phyloP scores from a whole-genome alignment of 208 protist genomes.

The Balamuthia mandrillaris region DNA sequence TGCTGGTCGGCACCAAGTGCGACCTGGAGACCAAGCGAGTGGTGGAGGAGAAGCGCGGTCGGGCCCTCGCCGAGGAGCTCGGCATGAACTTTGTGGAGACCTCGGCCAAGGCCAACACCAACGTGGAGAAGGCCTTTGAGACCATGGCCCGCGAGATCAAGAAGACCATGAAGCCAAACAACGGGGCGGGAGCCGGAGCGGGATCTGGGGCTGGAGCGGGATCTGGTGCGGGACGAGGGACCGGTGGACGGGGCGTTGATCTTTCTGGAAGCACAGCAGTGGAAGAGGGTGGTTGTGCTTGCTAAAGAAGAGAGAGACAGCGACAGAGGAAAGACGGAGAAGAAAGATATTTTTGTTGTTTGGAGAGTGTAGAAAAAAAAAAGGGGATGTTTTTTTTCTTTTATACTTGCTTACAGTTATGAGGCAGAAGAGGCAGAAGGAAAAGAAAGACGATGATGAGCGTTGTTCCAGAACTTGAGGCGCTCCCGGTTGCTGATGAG shows the following conservation, averaged over 20 bases:
- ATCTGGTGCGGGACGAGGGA: not conserved
- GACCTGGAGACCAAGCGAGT: conserved; percentile 89
- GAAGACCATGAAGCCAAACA: no score
- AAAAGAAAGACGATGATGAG: no score
- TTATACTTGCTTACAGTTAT: no score
- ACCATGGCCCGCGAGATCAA: conserved; percentile 92
- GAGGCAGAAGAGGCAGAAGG: no score
- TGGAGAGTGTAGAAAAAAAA: no score
- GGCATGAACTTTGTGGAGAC: conserved; percentile 98
- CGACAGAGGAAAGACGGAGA: no score
- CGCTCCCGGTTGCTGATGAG: no score
- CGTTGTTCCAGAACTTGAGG: no score
- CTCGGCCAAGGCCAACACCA: conserved; percentile 94
- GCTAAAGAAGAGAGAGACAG: no score
- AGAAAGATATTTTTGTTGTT: no score
- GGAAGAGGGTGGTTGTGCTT: no score
- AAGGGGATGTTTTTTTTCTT: no score
- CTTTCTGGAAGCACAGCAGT: not conserved
- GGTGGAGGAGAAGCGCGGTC: conserved; percentile 84
- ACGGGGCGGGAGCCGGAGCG: not conserved
- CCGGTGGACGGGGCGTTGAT: not conserved
- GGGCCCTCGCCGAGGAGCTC: conserved; percentile 92
- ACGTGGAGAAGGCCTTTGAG: conserved; percentile 98
- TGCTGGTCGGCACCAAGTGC: conserved; percentile 96
- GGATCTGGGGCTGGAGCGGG: not conserved